These are phyloP conservation scores for Leucocoprinus birnbaumii DNA, from an alignment of 768 basidiomycete genomes.

Conservation along the genomic window DNA sequence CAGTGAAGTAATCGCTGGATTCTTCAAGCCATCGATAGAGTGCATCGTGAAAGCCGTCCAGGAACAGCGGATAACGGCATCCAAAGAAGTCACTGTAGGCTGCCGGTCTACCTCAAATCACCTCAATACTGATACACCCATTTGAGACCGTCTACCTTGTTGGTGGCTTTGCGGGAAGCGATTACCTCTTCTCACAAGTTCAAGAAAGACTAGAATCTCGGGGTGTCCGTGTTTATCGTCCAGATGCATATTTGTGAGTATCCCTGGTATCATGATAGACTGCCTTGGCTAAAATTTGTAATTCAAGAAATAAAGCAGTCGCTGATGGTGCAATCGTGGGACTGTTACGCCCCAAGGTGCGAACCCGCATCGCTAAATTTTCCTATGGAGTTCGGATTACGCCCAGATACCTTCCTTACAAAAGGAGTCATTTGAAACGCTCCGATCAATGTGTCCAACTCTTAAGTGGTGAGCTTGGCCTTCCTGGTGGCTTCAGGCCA, in stretches of 20 bases:
- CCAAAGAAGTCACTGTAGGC: too few relatives aligned
- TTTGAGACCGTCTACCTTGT: conserved; percentile 41
- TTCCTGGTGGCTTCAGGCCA: conserved; percentile 12
- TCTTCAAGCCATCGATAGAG: conserved; percentile 29
- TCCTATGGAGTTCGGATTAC: conserved; percentile 13
- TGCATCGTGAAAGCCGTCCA: conserved; percentile 26
- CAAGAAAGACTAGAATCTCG: conserved; percentile 28
- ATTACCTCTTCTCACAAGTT: conserved; percentile 41
- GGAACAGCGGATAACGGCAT: conserved; percentile 15
- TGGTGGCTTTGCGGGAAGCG: conserved; percentile 51
- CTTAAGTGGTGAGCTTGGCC: conserved; percentile 1
- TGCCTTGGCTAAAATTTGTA: too few relatives aligned
- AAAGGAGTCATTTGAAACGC: conserved; percentile 12
- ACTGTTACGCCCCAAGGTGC: conserved; percentile 15
- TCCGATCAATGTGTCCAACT: neutral
- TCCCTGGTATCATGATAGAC: too few relatives aligned
- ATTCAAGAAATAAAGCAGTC: conserved; percentile 25
- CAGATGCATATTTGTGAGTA: conserved; percentile 45
- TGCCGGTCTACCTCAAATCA: too few relatives aligned
- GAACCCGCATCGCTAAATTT: conserved; percentile 12
- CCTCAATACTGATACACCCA: too few relatives aligned
- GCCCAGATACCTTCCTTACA: conserved; percentile 5
- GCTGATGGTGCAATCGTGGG: conserved; percentile 21
- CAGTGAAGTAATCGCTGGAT: conserved; percentile 16
- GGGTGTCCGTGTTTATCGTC: conserved; percentile 36